Conservation (phyloP, 1,139 yeast genomes). For the Saccharomyces uvarum region DNA sequence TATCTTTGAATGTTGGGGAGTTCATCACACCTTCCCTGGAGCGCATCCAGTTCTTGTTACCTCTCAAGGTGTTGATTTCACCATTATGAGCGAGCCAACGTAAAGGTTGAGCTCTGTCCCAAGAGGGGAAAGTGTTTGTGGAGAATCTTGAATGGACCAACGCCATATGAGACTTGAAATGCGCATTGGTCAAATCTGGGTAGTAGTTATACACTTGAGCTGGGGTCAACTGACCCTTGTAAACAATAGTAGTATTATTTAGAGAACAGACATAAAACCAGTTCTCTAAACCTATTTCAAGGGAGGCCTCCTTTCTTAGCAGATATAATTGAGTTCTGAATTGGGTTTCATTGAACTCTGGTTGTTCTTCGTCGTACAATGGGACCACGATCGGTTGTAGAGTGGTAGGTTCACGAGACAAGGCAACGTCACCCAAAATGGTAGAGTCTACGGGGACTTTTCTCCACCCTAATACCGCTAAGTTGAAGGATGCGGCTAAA, state of each 20-base stretch:
- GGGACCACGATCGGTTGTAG: slow-evolving; percentile 83
- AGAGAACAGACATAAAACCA: slow-evolving; percentile 97
- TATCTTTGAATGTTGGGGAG: slow-evolving; percentile 81
- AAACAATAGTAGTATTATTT: slow-evolving; percentile 81
- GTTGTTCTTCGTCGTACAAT: slow-evolving; percentile 41
- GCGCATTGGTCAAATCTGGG: slow-evolving; percentile 85
- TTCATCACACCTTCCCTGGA: slow-evolving; percentile 97
- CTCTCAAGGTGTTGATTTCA: slow-evolving; percentile 93
- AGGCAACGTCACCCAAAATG: slow-evolving; percentile 88
- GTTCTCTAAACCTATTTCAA: slow-evolving; percentile 85
- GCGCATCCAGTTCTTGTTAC: slow-evolving; percentile 98
- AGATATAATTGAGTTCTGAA: slow-evolving; percentile 82
- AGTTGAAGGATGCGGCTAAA: slow-evolving; percentile 67
- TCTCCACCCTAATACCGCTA: slow-evolving; percentile 90
- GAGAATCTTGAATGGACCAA: slow-evolving; percentile 95
- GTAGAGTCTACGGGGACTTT: slow-evolving; percentile 91
- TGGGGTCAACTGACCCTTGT: slow-evolving; percentile 96
- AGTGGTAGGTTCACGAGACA: slow-evolving; percentile 85
- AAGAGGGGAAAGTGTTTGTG: slow-evolving; percentile 95
- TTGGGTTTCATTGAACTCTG: slow-evolving; percentile 54
- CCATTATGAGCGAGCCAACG: slow-evolving; percentile 98
- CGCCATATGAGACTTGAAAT: slow-evolving; percentile 92
- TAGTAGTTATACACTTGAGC: slow-evolving; percentile 91
- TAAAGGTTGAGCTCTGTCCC: slow-evolving; percentile 99
- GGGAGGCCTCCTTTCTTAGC: slow-evolving; percentile 82